Evolutionary conservation across 208 protist genomes (phyloP).

Genomic region (Leishmania lainsoni): DNA sequence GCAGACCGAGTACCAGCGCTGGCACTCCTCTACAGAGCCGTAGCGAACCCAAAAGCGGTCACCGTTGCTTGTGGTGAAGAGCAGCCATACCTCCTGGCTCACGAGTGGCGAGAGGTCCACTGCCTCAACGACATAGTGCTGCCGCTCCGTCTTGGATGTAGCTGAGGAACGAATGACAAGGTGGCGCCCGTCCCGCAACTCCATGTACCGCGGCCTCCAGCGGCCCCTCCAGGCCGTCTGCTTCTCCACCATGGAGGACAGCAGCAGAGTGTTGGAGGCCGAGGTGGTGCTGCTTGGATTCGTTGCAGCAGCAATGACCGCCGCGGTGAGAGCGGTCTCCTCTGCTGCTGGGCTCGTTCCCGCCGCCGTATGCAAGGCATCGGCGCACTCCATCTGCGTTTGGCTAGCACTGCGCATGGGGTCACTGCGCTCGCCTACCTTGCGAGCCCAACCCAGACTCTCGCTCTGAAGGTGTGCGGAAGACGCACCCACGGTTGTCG

Average conservation of each 20-base stretch:
- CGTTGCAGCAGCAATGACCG: conserved; percentile 3
- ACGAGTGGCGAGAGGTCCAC: conserved; percentile 44
- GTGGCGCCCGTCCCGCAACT: conserved; percentile 51
- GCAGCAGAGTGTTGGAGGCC: conserved; percentile 20
- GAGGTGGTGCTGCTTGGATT: conserved; percentile 2
- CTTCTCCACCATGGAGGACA: conserved; percentile 60
- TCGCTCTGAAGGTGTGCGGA: conserved; percentile 3
- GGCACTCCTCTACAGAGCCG: conserved; percentile 37
- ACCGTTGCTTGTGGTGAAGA: conserved; percentile 56
- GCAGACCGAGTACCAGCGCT: conserved; percentile 49
- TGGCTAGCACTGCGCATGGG: not conserved
- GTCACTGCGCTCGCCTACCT: not conserved
- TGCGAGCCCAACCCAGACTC: not conserved
- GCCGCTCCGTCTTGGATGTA: conserved; percentile 29
- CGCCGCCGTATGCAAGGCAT: not conserved
- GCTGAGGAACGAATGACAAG: conserved; percentile 52
- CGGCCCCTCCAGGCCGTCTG: conserved; percentile 60
- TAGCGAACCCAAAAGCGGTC: conserved; percentile 80
- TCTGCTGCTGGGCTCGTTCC: not conserved
- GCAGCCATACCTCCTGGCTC: conserved; percentile 34
- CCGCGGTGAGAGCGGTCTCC: conserved; percentile 13
- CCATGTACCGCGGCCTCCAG: conserved; percentile 66
- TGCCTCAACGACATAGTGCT: conserved; percentile 53
- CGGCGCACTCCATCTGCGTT: not conserved
- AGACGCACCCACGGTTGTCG: not conserved